phyloP scores from a whole-genome alignment of 2,329 filamentous ascomycete genomes.

The Albophoma yamanashiensis region DNA sequence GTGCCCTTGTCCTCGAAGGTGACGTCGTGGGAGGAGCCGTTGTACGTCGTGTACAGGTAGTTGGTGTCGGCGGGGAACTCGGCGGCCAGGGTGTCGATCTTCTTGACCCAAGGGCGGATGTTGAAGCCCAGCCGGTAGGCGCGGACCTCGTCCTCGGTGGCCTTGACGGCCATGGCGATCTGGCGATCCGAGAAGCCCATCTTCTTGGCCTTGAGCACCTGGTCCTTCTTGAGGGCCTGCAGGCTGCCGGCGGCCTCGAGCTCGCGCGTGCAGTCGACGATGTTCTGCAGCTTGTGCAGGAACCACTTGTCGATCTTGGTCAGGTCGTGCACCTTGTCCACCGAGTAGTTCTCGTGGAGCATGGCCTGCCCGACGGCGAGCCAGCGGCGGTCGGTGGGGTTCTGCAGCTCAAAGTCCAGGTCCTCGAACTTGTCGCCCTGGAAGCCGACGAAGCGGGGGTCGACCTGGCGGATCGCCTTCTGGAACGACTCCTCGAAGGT shows the following conservation, averaged over 20 bases:
- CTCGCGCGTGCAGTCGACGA: constrained; percentile 81
- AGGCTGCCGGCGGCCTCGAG: constrained; percentile 77
- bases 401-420: constrained; percentile 78
- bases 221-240: constrained; percentile 76
- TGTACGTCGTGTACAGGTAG: constrained; percentile 97
- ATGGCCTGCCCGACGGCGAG: constrained; percentile 95
- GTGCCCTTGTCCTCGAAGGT: constrained; percentile 87
- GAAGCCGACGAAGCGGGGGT: constrained; percentile 84
- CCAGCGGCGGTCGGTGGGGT: constrained; percentile 95
- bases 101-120: constrained; percentile 94
- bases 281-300: constrained; percentile 94
- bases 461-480: constrained; percentile 95
- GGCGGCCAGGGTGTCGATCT: constrained; percentile 92
- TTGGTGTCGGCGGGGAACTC: constrained; percentile 94
- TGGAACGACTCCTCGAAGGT: constrained; percentile 99
- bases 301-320: constrained; percentile 99
- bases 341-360: constrained; percentile 91
- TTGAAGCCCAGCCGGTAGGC: constrained; percentile 75
- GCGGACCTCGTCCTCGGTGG: constrained; percentile 82
- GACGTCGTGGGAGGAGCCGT: constrained; percentile 87
- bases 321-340: constrained; percentile 83
- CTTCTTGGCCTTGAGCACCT: constrained; percentile 89
- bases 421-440: constrained; percentile 93
- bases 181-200: constrained; percentile 95
- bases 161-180: constrained; percentile 76